Evolutionary conservation across 2,329 filamentous ascomycete species (phyloP), one percentile per base, ranked within the genome.

Genomic region (Ophiocordyceps camponoti-rufipedis): DNA sequence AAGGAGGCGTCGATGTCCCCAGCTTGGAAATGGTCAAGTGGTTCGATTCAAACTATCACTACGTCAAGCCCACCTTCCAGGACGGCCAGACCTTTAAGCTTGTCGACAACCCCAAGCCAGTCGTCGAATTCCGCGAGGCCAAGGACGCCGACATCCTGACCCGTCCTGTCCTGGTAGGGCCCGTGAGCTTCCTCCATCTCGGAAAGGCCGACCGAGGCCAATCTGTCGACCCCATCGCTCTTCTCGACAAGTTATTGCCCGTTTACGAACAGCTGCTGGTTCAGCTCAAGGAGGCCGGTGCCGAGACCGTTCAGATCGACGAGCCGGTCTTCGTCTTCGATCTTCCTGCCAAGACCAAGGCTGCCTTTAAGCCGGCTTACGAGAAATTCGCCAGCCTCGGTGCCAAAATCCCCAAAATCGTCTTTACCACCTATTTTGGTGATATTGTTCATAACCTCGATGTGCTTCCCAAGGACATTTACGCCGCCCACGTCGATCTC

Each of bases 31-130:
- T 98, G 91, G 91, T 98, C 60, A 98, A 98, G 78, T 98, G 91
- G 91, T 98, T 98, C 65, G 91, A 98, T 77, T 94, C 87, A 54
- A 98, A 98, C 83, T 98, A 98, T 82, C 91, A 96, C 78, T 98
- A 98, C 69, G 91, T 96, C 72, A 96, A 96, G 81, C 91, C 91
- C 53, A 95, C 91, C 51, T 79, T 98, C 55, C 87, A 95, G 71
- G 82, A 95, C 72, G 83, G 85, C 76, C 91, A 98, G 78, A 81
- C 76, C 62, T 98, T 98, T 81, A 88, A 82, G 70, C 85, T 98
- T 51, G 69, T 74, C 51, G 70, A 77, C 56, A 82, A 81, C 67
- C 87, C 91, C 66, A 98, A 98, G 82, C 87, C 91, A 56, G 85
- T 98, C 54, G 72, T 66, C 57, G 85, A 98, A 68, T 98, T 91